These are phyloP conservation scores for Cadophora gregata DNA, from an alignment of 2,329 filamentous ascomycete genomes.

Conservation along the genomic window DNA sequence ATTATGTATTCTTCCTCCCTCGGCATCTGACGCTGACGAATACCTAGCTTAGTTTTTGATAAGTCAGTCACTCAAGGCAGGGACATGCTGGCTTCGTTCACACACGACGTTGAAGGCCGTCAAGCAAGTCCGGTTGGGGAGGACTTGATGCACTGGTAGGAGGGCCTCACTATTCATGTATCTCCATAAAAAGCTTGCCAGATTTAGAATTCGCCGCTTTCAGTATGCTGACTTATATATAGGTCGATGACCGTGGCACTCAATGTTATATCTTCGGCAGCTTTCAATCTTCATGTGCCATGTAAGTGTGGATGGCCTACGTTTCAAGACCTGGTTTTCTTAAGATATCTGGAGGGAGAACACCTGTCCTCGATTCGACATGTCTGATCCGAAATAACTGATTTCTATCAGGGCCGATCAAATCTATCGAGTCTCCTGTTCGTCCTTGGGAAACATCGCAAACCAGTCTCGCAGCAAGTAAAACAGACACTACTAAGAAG, in stretches of 20 bases:
- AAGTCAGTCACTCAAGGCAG: slow-evolving; percentile 43
- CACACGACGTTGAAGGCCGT: slow-evolving; percentile 23
- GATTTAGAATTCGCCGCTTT: too few species aligned
- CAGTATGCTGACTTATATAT: neutral
- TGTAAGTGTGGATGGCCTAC: neutral
- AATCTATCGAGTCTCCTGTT: slow-evolving; percentile 24
- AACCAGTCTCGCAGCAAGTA: neutral
- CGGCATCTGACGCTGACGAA: neutral
- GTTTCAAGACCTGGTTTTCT: too few species aligned
- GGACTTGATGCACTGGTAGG: slow-evolving; percentile 39
- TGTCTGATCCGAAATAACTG: neutral
- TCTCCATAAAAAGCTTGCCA: neutral
- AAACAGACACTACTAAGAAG: neutral
- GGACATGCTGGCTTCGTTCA: slow-evolving; percentile 45
- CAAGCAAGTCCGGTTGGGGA: slow-evolving; percentile 27
- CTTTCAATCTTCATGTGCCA: slow-evolving; percentile 46
- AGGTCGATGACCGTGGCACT: slow-evolving; percentile 56
- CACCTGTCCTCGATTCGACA: neutral
- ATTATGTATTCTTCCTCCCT: neutral
- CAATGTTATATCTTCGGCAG: slow-evolving; percentile 57
- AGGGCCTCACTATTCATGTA: neutral
- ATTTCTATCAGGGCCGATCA: slow-evolving; percentile 25
- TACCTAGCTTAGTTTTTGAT: slow-evolving; percentile 47
- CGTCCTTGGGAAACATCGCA: neutral
- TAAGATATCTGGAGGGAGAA: too few species aligned